These are phyloP conservation scores for Saccharomycopsis javanensis DNA, from an alignment of 805 yeast species.

Conservation along the genomic window DNA sequence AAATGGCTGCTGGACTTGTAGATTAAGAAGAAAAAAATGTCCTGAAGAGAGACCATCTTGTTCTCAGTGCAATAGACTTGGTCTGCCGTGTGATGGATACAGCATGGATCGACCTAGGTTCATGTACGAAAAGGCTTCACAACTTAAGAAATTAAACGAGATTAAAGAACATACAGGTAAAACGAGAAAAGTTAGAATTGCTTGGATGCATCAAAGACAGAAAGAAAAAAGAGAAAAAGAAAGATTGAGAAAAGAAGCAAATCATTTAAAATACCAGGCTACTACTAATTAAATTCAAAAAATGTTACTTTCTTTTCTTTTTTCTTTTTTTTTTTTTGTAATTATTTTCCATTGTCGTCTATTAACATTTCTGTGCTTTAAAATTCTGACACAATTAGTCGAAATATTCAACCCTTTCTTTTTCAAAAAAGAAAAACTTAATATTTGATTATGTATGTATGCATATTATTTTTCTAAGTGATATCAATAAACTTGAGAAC, in stretches of 20 bases:
- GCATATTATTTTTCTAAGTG: too few species aligned
- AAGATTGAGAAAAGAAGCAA: background rate
- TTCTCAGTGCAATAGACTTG: slow-evolving; percentile 45
- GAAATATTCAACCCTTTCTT: too few species aligned
- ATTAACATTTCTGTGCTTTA: too few species aligned
- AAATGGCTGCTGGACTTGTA: slow-evolving; percentile 72
- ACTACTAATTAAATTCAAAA: background rate
- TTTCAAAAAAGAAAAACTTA: too few species aligned
- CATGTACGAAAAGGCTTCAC: slow-evolving; percentile 37
- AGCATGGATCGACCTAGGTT: slow-evolving; percentile 41
- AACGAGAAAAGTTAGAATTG: slow-evolving; percentile 31
- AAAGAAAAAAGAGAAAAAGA: background rate
- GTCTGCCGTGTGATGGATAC: slow-evolving; percentile 51
- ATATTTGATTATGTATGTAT: too few species aligned
- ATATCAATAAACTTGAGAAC: too few species aligned
- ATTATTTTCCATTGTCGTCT: background rate
- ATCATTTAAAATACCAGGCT: background rate
- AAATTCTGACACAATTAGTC: too few species aligned
- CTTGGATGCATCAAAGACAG: slow-evolving; percentile 20
- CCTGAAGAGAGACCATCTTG: slow-evolving; percentile 58
- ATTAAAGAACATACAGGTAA: slow-evolving; percentile 38
- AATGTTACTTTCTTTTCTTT: too few species aligned
- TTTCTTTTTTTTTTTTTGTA: background rate
- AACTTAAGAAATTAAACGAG: slow-evolving; percentile 37
- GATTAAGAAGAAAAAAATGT: slow-evolving; percentile 64